These are phyloP conservation scores for Amanita subjunquillea DNA, from an alignment of 768 basidiomycete species.

Conservation along the genomic window DNA sequence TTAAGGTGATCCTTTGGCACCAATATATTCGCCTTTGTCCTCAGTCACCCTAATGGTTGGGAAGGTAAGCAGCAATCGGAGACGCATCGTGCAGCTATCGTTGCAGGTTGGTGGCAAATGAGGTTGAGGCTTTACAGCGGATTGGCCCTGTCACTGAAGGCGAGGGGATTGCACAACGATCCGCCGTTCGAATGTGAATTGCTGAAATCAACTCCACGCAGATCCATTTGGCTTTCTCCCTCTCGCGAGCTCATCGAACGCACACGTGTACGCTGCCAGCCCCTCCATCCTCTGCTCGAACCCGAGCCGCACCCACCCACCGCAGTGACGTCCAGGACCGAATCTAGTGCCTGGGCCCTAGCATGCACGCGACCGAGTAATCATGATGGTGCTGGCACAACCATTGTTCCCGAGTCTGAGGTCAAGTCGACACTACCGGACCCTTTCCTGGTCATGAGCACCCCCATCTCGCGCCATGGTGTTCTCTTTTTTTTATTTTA, in stretches of 20 bases:
- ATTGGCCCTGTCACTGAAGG: slow-evolving; percentile 43
- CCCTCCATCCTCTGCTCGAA: not conserved
- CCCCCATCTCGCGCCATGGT: not conserved
- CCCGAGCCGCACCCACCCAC: too few species aligned
- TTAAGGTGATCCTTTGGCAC: slow-evolving; percentile 21
- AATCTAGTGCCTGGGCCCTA: not conserved
- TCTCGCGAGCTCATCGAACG: slow-evolving; percentile 29
- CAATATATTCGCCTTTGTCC: slow-evolving; percentile 24
- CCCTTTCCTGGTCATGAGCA: not conserved
- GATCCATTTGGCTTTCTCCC: slow-evolving; percentile 33
- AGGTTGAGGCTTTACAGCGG: slow-evolving; percentile 20
- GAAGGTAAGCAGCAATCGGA: slow-evolving; percentile 37
- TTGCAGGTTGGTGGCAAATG: slow-evolving; percentile 33
- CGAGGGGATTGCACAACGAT: slow-evolving; percentile 25
- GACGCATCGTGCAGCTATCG: slow-evolving; percentile 35
- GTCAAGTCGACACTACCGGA: too few species aligned
- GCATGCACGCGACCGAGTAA: not conserved
- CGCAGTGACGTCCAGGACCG: not conserved
- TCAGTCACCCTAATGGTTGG: slow-evolving; percentile 40
- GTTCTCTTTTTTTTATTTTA: not conserved
- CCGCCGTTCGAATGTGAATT: not conserved
- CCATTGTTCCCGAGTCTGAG: too few species aligned
- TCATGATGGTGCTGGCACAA: too few species aligned
- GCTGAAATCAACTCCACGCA: slow-evolving; percentile 15
- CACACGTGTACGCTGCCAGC: not conserved